phyloP scores from a whole-genome alignment of 106 monocot genomes.

The Allium fistulosum region DNA sequence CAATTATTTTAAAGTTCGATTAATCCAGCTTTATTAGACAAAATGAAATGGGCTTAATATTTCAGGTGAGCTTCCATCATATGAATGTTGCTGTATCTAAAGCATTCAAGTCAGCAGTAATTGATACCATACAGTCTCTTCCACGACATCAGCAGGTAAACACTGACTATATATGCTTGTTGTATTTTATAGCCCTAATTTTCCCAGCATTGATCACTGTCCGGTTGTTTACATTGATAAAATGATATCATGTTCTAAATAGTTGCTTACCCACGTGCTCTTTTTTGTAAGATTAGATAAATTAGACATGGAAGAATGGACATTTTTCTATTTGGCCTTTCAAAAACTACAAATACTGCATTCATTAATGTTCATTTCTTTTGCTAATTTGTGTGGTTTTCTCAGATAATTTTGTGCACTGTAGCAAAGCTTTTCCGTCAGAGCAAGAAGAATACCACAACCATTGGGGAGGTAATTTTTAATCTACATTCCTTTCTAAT shows the following conservation, averaged over 20 bases:
- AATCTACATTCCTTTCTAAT: neutral
- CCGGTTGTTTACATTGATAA: too few species aligned
- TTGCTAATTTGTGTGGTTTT: neutral
- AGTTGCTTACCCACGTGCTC: too few species aligned
- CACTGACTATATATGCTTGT: too few species aligned
- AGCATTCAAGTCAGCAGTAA: slow-evolving; percentile 72
- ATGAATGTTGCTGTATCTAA: slow-evolving; percentile 81
- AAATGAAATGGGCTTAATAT: neutral
- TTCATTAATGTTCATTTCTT: neutral
- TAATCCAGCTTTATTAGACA: neutral
- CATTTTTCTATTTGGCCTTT: too few species aligned
- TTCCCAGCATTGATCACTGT: too few species aligned
- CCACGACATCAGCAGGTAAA: slow-evolving; percentile 95
- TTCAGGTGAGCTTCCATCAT: slow-evolving; percentile 79
- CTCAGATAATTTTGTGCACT: slow-evolving; percentile 88
- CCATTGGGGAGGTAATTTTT: slow-evolving; percentile 62
- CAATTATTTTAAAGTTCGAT: neutral
- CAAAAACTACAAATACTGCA: too few species aligned
- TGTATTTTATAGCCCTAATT: too few species aligned
- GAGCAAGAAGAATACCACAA: slow-evolving; percentile 51
- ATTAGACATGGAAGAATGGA: too few species aligned
- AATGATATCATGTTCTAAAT: too few species aligned
- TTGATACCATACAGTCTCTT: slow-evolving; percentile 74
- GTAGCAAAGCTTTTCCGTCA: slow-evolving; percentile 45
- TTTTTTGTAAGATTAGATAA: too few species aligned